Base-by-base conservation (phyloP, 768 basidiomycete genomes). In the Lactarius hengduanensis region DNA sequence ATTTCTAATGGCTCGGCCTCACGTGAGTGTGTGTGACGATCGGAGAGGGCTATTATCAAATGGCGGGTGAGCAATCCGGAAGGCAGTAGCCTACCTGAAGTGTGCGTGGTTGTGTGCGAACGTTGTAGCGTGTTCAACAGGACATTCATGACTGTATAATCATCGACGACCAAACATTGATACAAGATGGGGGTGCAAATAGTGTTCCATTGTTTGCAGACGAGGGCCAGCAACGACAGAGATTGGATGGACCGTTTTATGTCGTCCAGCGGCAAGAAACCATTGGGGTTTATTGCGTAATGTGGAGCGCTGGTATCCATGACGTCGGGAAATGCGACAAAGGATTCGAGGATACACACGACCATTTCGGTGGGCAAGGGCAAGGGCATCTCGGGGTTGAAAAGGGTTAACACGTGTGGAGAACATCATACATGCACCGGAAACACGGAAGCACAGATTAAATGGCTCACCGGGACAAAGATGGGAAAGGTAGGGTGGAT, bases 151-250 rank as follows among this genome's bases (percentile, higher is more conserved):
- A 13, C 4, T 2, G 36, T 50, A 43, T 54, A n/a, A 30, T 63
- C 66, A 13, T 56, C 62, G 43, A 67, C 45, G 34, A 63, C 45
- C 26, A 67, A 55, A n/a, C 43, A 63, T 56, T 45, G 57, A 53
- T 67, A 67, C 20, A 67, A 55, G 28, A 28, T 38, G 34, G 58
- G 66, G 34, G 34, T 59, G 54, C 54, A 67, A 26, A 67, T 60
- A 4, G 53, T 11, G 32, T 67, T 59, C 66, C 66, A 67, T 20
- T n/a, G 66, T 32, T 20, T 59, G 62, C 66, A 67, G 62, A 67
- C 66, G 18, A 63, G 62, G 53, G 62, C 15, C 1, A 63, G 41
- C 40, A 62, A 47, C 50, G 15, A 56, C 15, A 63, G 34, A 8
- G 41, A 38, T 10, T 22, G 34, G 4, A 34, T 45, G 13, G 62